A percentile compares a stretch with the other conserved stretches of the same genome.
Evolutionary conservation across 805 yeast genomes (phyloP).

Genomic region (Soucietia sequanensis): DNA sequence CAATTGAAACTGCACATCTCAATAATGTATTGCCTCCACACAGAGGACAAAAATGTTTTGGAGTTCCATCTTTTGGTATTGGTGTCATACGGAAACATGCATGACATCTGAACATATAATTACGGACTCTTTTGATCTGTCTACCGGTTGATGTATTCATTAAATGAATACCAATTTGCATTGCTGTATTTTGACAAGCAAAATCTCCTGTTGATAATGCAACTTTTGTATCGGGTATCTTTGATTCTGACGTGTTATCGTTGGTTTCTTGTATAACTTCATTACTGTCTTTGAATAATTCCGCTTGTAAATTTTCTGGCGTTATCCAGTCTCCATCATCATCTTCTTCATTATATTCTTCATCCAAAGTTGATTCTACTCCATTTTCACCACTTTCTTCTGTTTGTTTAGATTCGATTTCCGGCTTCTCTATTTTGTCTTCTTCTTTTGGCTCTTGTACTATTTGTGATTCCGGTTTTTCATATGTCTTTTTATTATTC

Average conservation of each 20-base stretch:
- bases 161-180: slow-evolving; percentile 85
- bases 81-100: slow-evolving; percentile 90
- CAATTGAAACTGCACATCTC: slow-evolving; percentile 87
- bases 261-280: slow-evolving; percentile 49
- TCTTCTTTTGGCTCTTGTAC: slow-evolving; percentile 4
- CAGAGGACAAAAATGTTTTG: slow-evolving; percentile 87
- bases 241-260: slow-evolving; percentile 16
- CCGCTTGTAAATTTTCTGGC: slow-evolving; percentile 74
- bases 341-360: slow-evolving; percentile 69
- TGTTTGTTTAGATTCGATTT: slow-evolving; percentile 27
- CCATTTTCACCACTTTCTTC: slow-evolving; percentile 14
- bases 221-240: slow-evolving; percentile 49
- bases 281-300: slow-evolving; percentile 63
- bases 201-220: slow-evolving; percentile 95
- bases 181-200: slow-evolving; percentile 92
- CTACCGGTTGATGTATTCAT: slow-evolving; percentile 84
- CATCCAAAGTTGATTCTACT: slow-evolving; percentile 20
- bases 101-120: slow-evolving; percentile 94
- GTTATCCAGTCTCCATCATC: slow-evolving; percentile 93
- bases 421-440: slow-evolving; percentile 13
- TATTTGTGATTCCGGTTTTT: neutral
- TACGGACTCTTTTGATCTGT: slow-evolving; percentile 80
- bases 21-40: slow-evolving; percentile 94
- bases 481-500: slow-evolving; percentile 7
- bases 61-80: slow-evolving; percentile 69